phyloP scores from a whole-genome alignment of 2,329 filamentous ascomycete species.

The Fusarium graminum region DNA sequence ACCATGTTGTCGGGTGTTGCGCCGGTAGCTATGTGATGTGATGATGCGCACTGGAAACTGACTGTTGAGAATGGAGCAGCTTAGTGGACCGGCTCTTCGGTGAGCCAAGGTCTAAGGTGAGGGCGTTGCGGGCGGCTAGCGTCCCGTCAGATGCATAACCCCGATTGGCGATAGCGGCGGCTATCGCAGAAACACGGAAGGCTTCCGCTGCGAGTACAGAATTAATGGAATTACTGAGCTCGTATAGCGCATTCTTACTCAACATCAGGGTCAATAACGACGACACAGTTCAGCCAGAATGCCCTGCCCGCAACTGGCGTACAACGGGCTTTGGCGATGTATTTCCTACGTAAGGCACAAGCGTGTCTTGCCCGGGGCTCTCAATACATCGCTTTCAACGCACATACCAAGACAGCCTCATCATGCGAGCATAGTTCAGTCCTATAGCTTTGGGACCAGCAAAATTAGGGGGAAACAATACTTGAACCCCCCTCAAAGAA shows the following conservation, averaged over 20 bases:
- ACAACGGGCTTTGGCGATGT: slow-evolving; percentile 74
- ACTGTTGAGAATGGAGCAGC: slow-evolving; percentile 46
- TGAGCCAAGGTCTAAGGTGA: slow-evolving; percentile 41
- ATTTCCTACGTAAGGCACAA: slow-evolving; percentile 69
- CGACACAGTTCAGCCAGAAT: slow-evolving; percentile 39
- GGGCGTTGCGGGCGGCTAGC: slow-evolving; percentile 27
- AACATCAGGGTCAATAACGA: slow-evolving; percentile 5
- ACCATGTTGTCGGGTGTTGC: slow-evolving; percentile 46
- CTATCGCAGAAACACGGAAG: slow-evolving; percentile 19
- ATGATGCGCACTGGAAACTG: slow-evolving; percentile 43
- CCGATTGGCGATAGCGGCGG: slow-evolving; percentile 33
- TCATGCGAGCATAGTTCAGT: slow-evolving; percentile 20
- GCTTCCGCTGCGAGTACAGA: slow-evolving; percentile 28
- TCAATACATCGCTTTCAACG: slow-evolving; percentile 40
- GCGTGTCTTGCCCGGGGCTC: slow-evolving; percentile 52
- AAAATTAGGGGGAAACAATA: not conserved
- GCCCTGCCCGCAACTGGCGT: slow-evolving; percentile 53
- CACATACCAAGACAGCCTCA: slow-evolving; percentile 16
- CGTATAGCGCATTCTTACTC: not conserved
- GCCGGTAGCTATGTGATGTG: slow-evolving; percentile 37
- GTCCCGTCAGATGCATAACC: slow-evolving; percentile 46
- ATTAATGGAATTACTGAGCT: slow-evolving; percentile 16
- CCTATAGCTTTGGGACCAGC: slow-evolving; percentile 39
- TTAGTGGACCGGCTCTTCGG: slow-evolving; percentile 49
- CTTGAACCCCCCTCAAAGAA: not conserved